phyloP scores from a whole-genome alignment of 495 filamentous ascomycete genomes.

The Penicillium cataractarum region DNA sequence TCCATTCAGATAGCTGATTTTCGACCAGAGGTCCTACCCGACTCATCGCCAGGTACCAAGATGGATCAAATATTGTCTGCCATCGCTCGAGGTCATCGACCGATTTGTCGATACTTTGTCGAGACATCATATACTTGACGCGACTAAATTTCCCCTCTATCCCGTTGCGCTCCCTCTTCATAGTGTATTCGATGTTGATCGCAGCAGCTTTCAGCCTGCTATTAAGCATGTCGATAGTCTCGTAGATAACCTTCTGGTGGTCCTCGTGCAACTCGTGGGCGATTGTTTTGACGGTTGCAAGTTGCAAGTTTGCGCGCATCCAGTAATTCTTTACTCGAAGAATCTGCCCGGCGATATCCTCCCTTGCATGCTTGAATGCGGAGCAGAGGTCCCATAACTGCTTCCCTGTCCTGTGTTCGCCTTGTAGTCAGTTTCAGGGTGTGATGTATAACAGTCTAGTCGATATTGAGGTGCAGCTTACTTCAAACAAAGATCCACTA shows the following conservation, averaged over 20 bases:
- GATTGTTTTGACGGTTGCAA: not conserved
- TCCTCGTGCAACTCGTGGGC: not conserved
- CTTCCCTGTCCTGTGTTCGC: not conserved
- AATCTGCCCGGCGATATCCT: not conserved
- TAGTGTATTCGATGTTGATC: not conserved
- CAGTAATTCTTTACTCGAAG: not conserved
- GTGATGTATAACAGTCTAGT: not conserved
- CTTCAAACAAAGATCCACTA: not conserved
- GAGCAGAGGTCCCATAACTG: not conserved
- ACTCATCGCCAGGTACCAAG: not conserved
- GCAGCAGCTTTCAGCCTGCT: not conserved
- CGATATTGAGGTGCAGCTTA: not conserved
- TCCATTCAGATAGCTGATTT: not conserved
- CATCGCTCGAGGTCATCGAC: not conserved
- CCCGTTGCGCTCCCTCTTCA: not conserved
- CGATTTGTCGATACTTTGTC: not conserved
- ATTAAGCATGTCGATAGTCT: not conserved
- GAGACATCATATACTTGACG: not conserved
- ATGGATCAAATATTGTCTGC: slow-evolving; percentile 4
- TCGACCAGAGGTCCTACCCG: not conserved
- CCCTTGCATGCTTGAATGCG: not conserved
- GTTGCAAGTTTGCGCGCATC: not conserved
- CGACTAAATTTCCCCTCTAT: not conserved
- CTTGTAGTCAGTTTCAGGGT: not conserved
- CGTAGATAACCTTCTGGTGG: not conserved